Conservation (phyloP, 1,284 basidiomycete genomes). For the Austropuccinia psidii region DNA sequence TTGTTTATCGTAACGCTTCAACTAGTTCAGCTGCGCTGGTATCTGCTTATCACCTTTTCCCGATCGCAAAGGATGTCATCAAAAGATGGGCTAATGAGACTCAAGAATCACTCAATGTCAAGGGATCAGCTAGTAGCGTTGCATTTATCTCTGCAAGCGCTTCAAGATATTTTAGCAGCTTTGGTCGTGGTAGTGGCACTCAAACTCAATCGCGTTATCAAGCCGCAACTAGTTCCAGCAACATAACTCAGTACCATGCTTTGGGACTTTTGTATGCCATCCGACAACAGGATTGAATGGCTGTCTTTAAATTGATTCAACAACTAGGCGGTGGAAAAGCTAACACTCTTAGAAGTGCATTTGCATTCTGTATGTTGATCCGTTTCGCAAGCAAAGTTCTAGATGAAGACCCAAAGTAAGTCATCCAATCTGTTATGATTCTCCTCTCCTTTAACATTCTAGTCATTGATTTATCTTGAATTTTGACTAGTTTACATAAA, state of each 20-base stretch:
- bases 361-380: constrained; percentile 99
- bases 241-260: constrained; percentile 95
- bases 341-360: constrained; percentile 81
- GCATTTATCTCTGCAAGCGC: constrained; percentile 53
- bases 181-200: constrained; percentile 48
- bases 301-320: constrained; percentile 98
- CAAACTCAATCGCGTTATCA: constrained; percentile 55
- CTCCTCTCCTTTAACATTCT: neutral
- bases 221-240: constrained; percentile 73
- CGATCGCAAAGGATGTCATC: constrained; percentile 84
- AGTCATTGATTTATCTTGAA: neutral
- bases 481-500: constrained; percentile 62
- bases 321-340: constrained; percentile 72
- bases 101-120: constrained; percentile 89
- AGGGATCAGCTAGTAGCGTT: constrained; percentile 48
- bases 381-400: constrained; percentile 95
- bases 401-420: constrained; percentile 95
- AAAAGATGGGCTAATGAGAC: constrained; percentile 98
- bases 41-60: constrained; percentile 93
- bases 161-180: constrained; percentile 57
- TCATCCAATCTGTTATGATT: constrained; percentile 38
- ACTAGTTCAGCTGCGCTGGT: constrained; percentile 94
- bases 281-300: constrained; percentile 96
- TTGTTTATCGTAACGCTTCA: constrained; percentile 91
- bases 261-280: constrained; percentile 90